Percentiles rank a stretch among this genome's conserved stretches.
Evolutionary conservation across 2,329 filamentous ascomycete genomes (phyloP).

Genomic region (Fusarium nurragi): DNA sequence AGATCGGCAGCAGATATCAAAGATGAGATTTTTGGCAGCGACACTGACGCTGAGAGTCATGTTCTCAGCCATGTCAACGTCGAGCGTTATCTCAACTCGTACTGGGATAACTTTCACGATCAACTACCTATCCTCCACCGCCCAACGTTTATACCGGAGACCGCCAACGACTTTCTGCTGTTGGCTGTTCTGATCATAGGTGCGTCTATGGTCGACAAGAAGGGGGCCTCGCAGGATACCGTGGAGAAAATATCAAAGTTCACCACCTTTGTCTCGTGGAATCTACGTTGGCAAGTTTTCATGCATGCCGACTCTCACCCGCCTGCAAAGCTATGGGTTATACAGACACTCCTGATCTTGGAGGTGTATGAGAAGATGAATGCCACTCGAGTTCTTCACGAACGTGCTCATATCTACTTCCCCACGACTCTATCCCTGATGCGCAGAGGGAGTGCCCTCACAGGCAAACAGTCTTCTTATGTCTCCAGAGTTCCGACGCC

Average conservation of each 20-base stretch:
- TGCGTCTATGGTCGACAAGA: conserved; percentile 44
- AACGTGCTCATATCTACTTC: conserved; percentile 46
- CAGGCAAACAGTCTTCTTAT: conserved; percentile 43
- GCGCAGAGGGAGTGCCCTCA: conserved; percentile 43
- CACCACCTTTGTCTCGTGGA: conserved; percentile 45
- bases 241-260: conserved; percentile 44
- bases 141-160: conserved; percentile 43
- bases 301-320: conserved; percentile 45
- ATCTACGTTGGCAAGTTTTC: conserved; percentile 44
- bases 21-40: conserved; percentile 43
- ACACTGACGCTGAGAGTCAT: conserved; percentile 41
- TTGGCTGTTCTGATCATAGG: conserved; percentile 44
- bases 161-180: conserved; percentile 42
- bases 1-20: conserved; percentile 44
- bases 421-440: conserved; percentile 43
- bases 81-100: conserved; percentile 42
- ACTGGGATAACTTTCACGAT: conserved; percentile 45
- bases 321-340: conserved; percentile 44
- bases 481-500: conserved; percentile 41
- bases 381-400: conserved; percentile 42
- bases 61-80: conserved; percentile 42
- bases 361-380: conserved; percentile 45
- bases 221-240: conserved; percentile 23
- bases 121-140: conserved; percentile 42
- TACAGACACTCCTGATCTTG: conserved; percentile 42